Evolutionary conservation across 1,139 yeast species (phyloP).

Genomic region (Geotrichum citri-aurantii): DNA sequence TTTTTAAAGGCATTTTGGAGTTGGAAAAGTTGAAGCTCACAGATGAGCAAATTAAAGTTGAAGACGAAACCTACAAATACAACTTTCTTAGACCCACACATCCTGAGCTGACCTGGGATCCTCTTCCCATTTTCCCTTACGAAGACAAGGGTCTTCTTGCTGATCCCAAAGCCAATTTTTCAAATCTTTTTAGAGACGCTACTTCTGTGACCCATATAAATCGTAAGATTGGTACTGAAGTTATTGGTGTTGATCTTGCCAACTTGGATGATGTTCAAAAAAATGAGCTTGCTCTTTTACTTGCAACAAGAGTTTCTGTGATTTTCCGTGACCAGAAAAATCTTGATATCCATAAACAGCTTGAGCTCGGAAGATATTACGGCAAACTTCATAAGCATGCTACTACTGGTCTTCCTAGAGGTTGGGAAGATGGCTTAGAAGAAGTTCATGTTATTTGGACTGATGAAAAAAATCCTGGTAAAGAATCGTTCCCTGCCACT

Average conservation of each 20-base stretch:
- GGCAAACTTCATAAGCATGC: constrained; percentile 75
- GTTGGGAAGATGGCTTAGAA: constrained; percentile 29
- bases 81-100: constrained; percentile 28
- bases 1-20: constrained; percentile 8
- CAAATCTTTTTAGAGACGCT: constrained; percentile 48
- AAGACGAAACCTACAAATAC: constrained; percentile 11
- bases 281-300: constrained; percentile 59
- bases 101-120: constrained; percentile 32
- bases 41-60: constrained; percentile 7
- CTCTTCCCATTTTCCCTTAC: no score
- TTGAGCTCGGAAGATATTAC: constrained; percentile 54
- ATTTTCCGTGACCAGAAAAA: constrained; percentile 58
- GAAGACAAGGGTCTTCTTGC: constrained; percentile 18
- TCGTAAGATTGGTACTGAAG: constrained; percentile 64
- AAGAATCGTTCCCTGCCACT: constrained; percentile 26
- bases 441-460: constrained; percentile 57
- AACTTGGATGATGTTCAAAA: constrained; percentile 43
- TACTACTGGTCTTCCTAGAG: constrained; percentile 62
- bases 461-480: constrained; percentile 30
- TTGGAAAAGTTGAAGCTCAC: constrained; percentile 10
- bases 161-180: constrained; percentile 33
- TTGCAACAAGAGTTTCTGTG: constrained; percentile 62
- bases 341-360: constrained; percentile 46
- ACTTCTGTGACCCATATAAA: constrained; percentile 39
- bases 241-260: constrained; percentile 51